phyloP scores from a whole-genome alignment of 2,329 filamentous ascomycete species.

The Talaromyces sp. region DNA sequence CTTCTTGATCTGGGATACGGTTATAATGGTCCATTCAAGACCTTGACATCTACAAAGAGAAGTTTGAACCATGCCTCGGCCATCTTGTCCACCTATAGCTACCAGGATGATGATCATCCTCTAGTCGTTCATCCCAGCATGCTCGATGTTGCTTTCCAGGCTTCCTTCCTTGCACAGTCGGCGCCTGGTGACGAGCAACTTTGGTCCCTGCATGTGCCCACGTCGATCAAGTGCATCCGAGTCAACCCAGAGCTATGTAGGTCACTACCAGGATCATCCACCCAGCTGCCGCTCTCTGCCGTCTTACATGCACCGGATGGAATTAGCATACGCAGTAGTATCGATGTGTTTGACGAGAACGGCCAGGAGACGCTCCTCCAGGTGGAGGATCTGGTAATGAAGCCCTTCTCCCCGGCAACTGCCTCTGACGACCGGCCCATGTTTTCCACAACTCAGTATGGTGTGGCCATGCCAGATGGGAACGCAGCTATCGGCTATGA shows the following conservation, averaged over 20 bases:
- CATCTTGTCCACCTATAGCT: neutral
- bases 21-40: neutral
- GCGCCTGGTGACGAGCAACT: neutral
- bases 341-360: neutral
- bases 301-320: neutral
- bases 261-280: neutral
- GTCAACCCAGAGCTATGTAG: neutral
- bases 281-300: neutral
- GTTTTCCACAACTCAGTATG: neutral
- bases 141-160: neutral
- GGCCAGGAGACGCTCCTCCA: neutral
- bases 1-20: neutral
- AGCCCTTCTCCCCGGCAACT: neutral
- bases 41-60: neutral
- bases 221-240: neutral
- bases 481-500: neutral
- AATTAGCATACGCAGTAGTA: neutral
- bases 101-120: neutral
- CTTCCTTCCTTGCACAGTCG: neutral
- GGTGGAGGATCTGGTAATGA: neutral
- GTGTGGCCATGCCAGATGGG: neutral
- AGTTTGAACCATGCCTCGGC: neutral
- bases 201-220: neutral
- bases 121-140: neutral
- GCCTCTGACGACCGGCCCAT: neutral